These are phyloP conservation scores for Apiospora hydei DNA, from an alignment of 2,329 filamentous ascomycete species.

Conservation along the genomic window DNA sequence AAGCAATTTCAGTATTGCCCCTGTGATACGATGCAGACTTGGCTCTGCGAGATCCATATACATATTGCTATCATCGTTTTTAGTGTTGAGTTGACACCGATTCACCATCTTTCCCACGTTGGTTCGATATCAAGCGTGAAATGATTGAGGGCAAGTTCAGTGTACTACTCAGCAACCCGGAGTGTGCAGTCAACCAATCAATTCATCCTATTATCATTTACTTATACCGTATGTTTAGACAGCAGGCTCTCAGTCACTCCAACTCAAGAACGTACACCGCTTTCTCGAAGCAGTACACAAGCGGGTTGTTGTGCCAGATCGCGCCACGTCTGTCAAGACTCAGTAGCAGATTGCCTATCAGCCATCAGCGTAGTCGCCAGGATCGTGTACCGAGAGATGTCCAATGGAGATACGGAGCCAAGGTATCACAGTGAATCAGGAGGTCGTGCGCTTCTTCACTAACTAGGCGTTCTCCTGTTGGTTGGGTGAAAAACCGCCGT, in stretches of 20 bases:
- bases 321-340: neutral
- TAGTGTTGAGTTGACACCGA: too few relatives aligned
- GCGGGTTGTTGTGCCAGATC: neutral
- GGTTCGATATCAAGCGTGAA: too few relatives aligned
- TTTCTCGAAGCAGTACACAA: neutral
- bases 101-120: too few relatives aligned
- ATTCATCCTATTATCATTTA: too few relatives aligned
- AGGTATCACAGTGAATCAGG: neutral
- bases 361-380: neutral
- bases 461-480: neutral
- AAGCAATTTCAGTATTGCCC: neutral
- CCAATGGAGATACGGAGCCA: neutral
- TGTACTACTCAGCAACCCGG: too few relatives aligned
- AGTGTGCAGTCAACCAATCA: too few relatives aligned
- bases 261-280: neutral
- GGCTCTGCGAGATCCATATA: neutral
- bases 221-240: neutral
- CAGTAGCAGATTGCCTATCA: neutral
- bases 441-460: neutral
- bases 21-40: neutral
- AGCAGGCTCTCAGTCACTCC: neutral
- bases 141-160: too few relatives aligned
- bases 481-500: neutral
- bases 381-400: neutral
- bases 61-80: too few relatives aligned